phyloP scores from a whole-genome alignment of 108 stramenopile species.

The Bacterosira constricta region DNA sequence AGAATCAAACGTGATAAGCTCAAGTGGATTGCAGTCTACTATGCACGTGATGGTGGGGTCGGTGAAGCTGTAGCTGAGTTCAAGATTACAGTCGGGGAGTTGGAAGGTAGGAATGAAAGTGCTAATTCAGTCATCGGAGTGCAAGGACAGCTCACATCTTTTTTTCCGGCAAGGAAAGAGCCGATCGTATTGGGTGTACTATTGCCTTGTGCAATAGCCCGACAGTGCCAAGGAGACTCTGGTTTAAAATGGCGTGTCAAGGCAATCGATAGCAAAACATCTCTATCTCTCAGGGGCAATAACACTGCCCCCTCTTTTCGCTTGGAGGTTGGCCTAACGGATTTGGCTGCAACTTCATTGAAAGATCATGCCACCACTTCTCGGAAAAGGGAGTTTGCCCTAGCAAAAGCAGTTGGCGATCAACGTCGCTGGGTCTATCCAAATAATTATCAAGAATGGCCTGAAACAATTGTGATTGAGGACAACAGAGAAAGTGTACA shows the following conservation, averaged over 20 bases:
- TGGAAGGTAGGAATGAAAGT: constrained; percentile 23
- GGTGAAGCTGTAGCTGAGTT: constrained; percentile 61
- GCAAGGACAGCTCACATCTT: constrained; percentile 53
- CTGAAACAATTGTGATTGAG: constrained; percentile 40
- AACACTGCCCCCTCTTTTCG: constrained; percentile 42
- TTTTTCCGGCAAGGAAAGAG: constrained; percentile 47
- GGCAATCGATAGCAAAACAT: background rate
- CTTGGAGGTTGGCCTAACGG: constrained; percentile 46
- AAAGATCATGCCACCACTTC: constrained; percentile 40
- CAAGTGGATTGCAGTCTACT: constrained; percentile 60
- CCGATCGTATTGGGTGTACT: constrained; percentile 42
- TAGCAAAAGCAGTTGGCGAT: constrained; percentile 34
- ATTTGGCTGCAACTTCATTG: too few relatives aligned
- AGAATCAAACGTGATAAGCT: constrained; percentile 49
- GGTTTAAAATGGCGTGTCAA: constrained; percentile 8
- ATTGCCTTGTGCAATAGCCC: constrained; percentile 27
- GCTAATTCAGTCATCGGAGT: constrained; percentile 30
- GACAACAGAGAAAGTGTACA: background rate
- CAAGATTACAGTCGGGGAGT: constrained; percentile 54
- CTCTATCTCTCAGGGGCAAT: constrained; percentile 29
- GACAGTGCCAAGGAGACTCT: constrained; percentile 8
- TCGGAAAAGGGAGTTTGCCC: constrained; percentile 27
- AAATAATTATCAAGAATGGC: constrained; percentile 72
- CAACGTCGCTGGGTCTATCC: constrained; percentile 62
- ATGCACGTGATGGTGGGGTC: constrained; percentile 50